These are phyloP conservation scores for Plasmopara viticola DNA, from an alignment of 352 stramenopile genomes.

Conservation along the genomic window DNA sequence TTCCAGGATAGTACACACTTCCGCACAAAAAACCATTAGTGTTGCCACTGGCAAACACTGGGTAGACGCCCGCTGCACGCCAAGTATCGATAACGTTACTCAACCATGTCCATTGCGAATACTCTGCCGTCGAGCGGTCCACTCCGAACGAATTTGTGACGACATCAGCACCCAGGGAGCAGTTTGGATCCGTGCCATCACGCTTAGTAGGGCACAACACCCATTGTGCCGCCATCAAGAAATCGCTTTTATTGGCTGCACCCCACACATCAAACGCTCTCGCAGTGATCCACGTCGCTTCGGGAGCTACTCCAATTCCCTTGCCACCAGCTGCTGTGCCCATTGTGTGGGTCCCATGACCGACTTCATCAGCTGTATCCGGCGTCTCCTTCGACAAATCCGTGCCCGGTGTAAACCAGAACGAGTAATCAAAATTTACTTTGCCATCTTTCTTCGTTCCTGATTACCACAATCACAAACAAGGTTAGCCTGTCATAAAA, in stretches of 20 bases:
- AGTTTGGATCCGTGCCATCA: conserved; percentile 40
- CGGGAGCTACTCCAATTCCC: conserved; percentile 52
- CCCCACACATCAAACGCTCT: conserved; percentile 56
- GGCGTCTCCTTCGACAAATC: conserved; percentile 49
- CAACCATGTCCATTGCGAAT: conserved; percentile 50
- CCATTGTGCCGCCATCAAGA: conserved; percentile 60
- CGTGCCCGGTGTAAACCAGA: conserved; percentile 53
- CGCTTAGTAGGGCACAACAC: conserved; percentile 55
- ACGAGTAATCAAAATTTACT: conserved; percentile 59
- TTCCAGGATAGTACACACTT: conserved; percentile 63
- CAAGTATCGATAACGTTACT: conserved; percentile 49
- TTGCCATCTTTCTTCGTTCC: conserved; percentile 20
- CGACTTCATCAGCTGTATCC: conserved; percentile 59
- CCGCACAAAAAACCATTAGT: conserved; percentile 68
- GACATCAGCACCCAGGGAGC: conserved; percentile 50
- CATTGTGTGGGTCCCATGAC: conserved; percentile 67
- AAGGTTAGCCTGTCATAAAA: neutral
- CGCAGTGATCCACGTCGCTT: conserved; percentile 64
- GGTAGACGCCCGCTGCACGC: conserved; percentile 38
- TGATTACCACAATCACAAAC: conserved; percentile 6
- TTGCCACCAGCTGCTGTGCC: conserved; percentile 44
- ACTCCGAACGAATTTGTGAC: conserved; percentile 67
- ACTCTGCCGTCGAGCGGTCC: conserved; percentile 35
- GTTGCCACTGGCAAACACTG: conserved; percentile 64
- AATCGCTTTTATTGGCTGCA: conserved; percentile 60